Base-by-base conservation (phyloP, 2,329 filamentous ascomycete genomes). In the Coniella lustricola region DNA sequence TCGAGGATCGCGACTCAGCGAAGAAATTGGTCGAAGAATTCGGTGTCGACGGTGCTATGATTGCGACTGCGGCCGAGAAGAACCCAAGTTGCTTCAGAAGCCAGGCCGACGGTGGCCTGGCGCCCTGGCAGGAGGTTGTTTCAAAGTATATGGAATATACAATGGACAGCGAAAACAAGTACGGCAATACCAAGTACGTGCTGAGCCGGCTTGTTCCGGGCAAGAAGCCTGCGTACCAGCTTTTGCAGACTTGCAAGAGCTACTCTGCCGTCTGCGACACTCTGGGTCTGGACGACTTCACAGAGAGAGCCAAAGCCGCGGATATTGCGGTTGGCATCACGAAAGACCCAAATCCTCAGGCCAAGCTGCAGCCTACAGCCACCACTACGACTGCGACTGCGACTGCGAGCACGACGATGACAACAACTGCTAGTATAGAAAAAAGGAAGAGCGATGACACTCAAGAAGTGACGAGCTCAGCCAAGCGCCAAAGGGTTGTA, bases 11-110 rank as follows among this genome's bases (percentile, higher is more conserved):
- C 47, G 85, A 88, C 44, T 74, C 95, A 51, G 91, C 83, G 0
- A 61, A 86, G 7, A 64, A 72, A 51, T 74, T 98, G 7, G 84
- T 90, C 53, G 60, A 77, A 21, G 85, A 95, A 63, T 96, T 79
- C 61, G 84, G 83, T n/a, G 87, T 86, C 5, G 90, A 97, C 61
- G 91, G 90, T 5, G 93, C 88, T 52, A 98, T 98, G 93, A 97
- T 98, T 59, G 93, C 93, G 9, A 93, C 89, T 3, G 79, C 88
- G 3, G 93, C 93, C 1, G 93, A 98, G 71, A 80, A 84, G 55
- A 98, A 98, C 62, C 81, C 90, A 3, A 94, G 87, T 55, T 90
- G 87, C 60, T 98, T 98, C 72, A 78, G 86, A 34, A 64, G 76
- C 1, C 68, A 77, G 33, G 77, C 74, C 1, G 78, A 87, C 35